Base-by-base conservation (phyloP, 768 basidiomycete genomes). In the Lactarius psammicola region DNA sequence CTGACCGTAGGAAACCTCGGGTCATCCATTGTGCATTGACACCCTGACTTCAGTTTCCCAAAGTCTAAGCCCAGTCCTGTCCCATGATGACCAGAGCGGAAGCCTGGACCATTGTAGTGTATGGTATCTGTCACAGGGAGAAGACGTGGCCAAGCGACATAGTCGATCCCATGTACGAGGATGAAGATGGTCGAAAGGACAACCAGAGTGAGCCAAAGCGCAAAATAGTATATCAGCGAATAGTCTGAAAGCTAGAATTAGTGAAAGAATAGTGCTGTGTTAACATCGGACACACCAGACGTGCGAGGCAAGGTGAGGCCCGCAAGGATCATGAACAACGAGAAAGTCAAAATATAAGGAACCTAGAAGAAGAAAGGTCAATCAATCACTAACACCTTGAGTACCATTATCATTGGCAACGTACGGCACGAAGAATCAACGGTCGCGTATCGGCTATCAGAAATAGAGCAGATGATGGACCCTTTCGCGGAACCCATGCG, bases 61-160 rank as follows among this genome's bases (percentile, higher is more conserved):
- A 71, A 67, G 60, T 80, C 71, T 31, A 80, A 53, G 23, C 74
- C 78, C 60, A 93, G 73, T 1, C 94, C 94, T 74, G 87, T 91
- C 23, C 95, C 94, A 65, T 90, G 80, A 62, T 85, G 81, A 5
- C 79, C 85, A 5, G 92, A 89, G 40, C 91, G 87, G 80, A 84
- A 94, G 5, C 95, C 95, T 38, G 94, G 90, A 18, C 97, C 97
- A 56, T 83, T 81, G 75, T 98, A 99, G 73, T 90, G 87, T 63
- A 98, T 88, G 59, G 88, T 80, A 63, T 94, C 91, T 33, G 80
- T 79, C 4, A 88, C 86, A 0, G 93, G 90, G 68, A 90, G 84
- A 62, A 99, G 82, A 13, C 89, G 85, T 15, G 97, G 97, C 92
- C 95, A 98, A 18, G 90, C 85, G 62, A 99, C 96, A 74, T 97